Evolutionary conservation across 495 filamentous ascomycete species (phyloP).

Genomic region (Penicillium daleae): DNA sequence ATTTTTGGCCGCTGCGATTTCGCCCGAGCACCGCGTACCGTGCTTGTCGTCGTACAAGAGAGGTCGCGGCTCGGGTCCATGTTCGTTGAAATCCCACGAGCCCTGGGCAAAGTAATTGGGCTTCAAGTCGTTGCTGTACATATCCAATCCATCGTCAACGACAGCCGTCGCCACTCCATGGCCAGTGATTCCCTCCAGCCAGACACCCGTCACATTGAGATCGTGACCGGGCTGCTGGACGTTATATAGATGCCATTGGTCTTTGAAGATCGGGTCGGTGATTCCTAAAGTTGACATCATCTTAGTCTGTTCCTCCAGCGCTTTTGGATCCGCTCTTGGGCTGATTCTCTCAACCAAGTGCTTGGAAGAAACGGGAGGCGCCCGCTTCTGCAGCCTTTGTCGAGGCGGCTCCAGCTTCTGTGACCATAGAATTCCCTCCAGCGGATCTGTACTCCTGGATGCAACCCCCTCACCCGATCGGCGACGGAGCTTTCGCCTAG

Average conservation of each 20-base stretch:
- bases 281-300: constrained; percentile 71
- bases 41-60: constrained; percentile 80
- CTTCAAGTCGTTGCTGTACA: constrained; percentile 93
- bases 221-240: constrained; percentile 81
- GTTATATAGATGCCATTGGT: constrained; percentile 97
- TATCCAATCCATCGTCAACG: constrained; percentile 94
- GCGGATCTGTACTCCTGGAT: constrained; percentile 54
- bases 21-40: constrained; percentile 92
- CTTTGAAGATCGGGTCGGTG: constrained; percentile 83
- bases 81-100: constrained; percentile 95
- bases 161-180: constrained; percentile 87
- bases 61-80: constrained; percentile 75
- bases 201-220: constrained; percentile 90
- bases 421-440: constrained; percentile 76
- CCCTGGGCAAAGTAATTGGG: constrained; percentile 89
- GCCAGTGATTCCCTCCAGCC: constrained; percentile 91
- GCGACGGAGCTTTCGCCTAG: constrained; percentile 54
- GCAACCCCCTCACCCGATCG: constrained; percentile 53
- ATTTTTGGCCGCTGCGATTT: constrained; percentile 88
- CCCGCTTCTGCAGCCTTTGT: constrained; percentile 75
- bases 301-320: constrained; percentile 59
- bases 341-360: constrained; percentile 11
- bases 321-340: constrained; percentile 45
- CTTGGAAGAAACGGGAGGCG: constrained; percentile 49
- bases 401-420: constrained; percentile 76